A percentile compares a stretch with the other conserved stretches of the same genome.
These are phyloP conservation scores for Iris macrosiphon DNA, from an alignment of 106 monocot species.

Conservation along the genomic window DNA sequence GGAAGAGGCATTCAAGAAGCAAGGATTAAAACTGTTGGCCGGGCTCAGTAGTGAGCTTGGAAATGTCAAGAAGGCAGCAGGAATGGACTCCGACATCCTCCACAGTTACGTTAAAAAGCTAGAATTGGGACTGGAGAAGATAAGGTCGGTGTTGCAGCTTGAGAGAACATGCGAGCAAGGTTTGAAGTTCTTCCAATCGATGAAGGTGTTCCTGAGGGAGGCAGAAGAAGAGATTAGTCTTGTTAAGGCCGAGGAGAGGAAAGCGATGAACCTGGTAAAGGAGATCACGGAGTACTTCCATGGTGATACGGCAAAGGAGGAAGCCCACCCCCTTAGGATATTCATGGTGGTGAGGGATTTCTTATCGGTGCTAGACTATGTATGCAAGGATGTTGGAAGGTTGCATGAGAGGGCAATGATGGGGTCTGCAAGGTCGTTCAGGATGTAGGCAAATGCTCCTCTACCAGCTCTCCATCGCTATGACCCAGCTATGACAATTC, in stretches of 20 bases:
- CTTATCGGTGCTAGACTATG: slow-evolving; percentile 49
- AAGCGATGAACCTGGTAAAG: slow-evolving; percentile 29
- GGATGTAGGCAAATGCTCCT: slow-evolving; percentile 43
- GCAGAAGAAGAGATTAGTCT: slow-evolving; percentile 47
- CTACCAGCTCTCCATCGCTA: slow-evolving; percentile 45
- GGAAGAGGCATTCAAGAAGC: slow-evolving; percentile 52
- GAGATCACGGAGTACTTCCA: slow-evolving; percentile 86
- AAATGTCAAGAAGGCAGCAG: slow-evolving; percentile 85
- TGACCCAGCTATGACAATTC: slow-evolving; percentile 16
- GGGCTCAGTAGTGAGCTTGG: slow-evolving; percentile 60
- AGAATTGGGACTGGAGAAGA: slow-evolving; percentile 54
- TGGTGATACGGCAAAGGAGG: slow-evolving; percentile 65
- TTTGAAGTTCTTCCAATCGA: slow-evolving; percentile 48
- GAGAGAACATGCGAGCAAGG: slow-evolving; percentile 33
- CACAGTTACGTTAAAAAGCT: slow-evolving; percentile 54
- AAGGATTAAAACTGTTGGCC: slow-evolving; percentile 54
- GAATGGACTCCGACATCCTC: slow-evolving; percentile 64
- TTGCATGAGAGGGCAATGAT: slow-evolving; percentile 49
- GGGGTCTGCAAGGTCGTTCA: slow-evolving; percentile 56
- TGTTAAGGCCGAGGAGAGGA: slow-evolving; percentile 49
- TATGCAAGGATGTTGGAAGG: slow-evolving; percentile 67
- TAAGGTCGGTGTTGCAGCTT: slow-evolving; percentile 43
- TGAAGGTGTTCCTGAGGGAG: slow-evolving; percentile 42
- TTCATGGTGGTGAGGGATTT: slow-evolving; percentile 87
- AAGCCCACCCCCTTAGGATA: slow-evolving; percentile 72